Base-by-base conservation (phyloP, 2,329 filamentous ascomycete genomes). In the Fusarium palustre region DNA sequence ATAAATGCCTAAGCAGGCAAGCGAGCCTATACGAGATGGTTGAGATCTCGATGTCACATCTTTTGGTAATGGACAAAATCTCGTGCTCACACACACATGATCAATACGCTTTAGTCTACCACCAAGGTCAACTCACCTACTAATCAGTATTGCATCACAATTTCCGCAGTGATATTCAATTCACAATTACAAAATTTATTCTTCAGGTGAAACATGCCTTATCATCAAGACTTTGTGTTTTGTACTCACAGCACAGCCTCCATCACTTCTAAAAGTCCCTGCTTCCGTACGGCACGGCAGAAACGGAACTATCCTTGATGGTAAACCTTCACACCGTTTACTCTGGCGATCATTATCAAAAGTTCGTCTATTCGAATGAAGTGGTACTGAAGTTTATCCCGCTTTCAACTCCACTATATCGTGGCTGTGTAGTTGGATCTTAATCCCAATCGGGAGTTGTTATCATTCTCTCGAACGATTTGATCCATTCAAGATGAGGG, bases 401-500 rank as follows among this genome's bases (percentile, higher is more conserved):
- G 33, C 43, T 46, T 31, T 18, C 42, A 49, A 68, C 65, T 69
- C 66, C 66, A 66, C 66, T 18, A 16, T 9, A 58, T 30, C 18
- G 61, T 63, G 66, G 66, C 66, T 69, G 56, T 70, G 66, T 70
- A 47, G 12, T 46, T 46, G 18, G 45, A 28, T 34, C n/a, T n/a
- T 31, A 61, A 33, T 28, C 36, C 66, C 48, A 69, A 63, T 55
- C 36, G 39, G 43, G 39, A 15, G n/a, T n/a, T 55, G 34, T 15
- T 28, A 34, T 31, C 61, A 42, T 57, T 38, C 45, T 47, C 34
- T 43, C 15, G 24, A 24, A 25, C 18, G 30, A 50, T 24, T 24
- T 39, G 13, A 42, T 39, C 47, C 31, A 16, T 20, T 41, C 28
- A 28, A 15, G 18, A 18, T 52, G 48, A 52, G 48, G 48, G 48